phyloP scores from a whole-genome alignment of 306 rosid genomes.

The Castanea mollissima region DNA sequence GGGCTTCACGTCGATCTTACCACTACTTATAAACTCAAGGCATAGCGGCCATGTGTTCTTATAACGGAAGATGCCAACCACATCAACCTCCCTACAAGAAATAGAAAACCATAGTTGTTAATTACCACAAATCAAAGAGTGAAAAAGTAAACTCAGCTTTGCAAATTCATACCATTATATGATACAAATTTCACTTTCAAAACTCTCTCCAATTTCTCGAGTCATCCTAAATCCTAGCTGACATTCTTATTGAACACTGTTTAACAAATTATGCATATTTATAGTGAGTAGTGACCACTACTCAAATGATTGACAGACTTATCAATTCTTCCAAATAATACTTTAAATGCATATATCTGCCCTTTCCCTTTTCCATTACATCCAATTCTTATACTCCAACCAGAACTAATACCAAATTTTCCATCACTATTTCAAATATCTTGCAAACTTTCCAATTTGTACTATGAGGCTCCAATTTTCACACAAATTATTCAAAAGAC shows the following conservation, averaged over 20 bases:
- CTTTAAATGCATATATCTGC: background rate
- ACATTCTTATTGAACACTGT: background rate
- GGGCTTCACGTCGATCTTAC: constrained; percentile 81
- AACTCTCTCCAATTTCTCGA: too few relatives aligned
- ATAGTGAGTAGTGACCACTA: background rate
- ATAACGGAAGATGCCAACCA: constrained; percentile 80
- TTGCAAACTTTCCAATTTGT: background rate
- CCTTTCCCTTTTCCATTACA: background rate
- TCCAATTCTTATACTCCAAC: background rate
- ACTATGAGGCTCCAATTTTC: background rate
- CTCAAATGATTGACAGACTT: background rate
- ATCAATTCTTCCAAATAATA: background rate
- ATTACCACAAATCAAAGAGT: background rate
- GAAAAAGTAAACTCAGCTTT: background rate
- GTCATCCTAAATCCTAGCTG: too few relatives aligned
- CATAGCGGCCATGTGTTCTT: constrained; percentile 95
- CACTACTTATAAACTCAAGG: constrained; percentile 77
- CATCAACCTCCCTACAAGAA: constrained; percentile 74
- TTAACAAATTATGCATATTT: background rate
- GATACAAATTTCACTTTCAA: background rate
- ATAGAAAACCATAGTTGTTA: constrained; percentile 1
- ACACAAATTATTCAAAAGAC: background rate
- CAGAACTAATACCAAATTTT: background rate
- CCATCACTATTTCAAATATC: background rate
- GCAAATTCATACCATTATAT: background rate